A percentile compares a stretch with the other conserved stretches of the same genome.
These are phyloP conservation scores for Chrysochromulina tobinii DNA, from an alignment of 78 protist genomes.

Conservation along the genomic window DNA sequence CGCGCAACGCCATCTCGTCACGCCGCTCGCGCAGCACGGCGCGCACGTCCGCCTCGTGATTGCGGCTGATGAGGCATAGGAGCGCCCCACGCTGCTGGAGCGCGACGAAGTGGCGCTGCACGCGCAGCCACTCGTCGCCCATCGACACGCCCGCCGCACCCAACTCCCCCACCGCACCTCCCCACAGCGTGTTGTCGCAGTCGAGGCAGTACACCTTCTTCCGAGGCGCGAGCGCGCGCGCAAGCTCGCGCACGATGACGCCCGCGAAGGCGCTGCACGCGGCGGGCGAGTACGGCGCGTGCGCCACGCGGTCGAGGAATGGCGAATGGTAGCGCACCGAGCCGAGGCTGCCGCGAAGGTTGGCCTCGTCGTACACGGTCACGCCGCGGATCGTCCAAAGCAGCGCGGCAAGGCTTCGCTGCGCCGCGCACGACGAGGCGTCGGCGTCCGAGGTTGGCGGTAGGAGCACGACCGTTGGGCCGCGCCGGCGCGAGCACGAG, in stretches of 20 bases:
- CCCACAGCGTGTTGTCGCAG: slow-evolving; percentile 37
- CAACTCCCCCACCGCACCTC: slow-evolving; percentile 32
- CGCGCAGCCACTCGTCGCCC: background rate
- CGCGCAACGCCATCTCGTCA: background rate
- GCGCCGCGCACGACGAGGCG: too few species aligned
- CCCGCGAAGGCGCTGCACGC: background rate
- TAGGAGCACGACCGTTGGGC: background rate
- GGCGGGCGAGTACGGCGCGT: slow-evolving; percentile 12
- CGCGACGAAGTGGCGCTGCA: background rate
- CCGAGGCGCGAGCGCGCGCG: background rate
- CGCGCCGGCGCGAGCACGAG: background rate
- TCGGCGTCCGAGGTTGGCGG: background rate
- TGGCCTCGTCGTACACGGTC: background rate
- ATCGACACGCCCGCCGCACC: background rate
- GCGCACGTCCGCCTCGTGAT: background rate
- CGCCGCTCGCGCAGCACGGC: background rate
- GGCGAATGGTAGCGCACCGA: background rate
- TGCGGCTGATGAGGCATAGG: background rate
- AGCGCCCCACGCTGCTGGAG: background rate
- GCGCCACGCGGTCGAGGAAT: slow-evolving; percentile 28
- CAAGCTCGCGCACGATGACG: background rate
- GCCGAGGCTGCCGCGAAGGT: background rate
- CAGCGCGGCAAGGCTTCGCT: background rate
- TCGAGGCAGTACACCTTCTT: background rate
- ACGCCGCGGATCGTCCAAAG: background rate